Evolutionary conservation across 352 stramenopile species (phyloP).

Genomic region (Pythium volutum): DNA sequence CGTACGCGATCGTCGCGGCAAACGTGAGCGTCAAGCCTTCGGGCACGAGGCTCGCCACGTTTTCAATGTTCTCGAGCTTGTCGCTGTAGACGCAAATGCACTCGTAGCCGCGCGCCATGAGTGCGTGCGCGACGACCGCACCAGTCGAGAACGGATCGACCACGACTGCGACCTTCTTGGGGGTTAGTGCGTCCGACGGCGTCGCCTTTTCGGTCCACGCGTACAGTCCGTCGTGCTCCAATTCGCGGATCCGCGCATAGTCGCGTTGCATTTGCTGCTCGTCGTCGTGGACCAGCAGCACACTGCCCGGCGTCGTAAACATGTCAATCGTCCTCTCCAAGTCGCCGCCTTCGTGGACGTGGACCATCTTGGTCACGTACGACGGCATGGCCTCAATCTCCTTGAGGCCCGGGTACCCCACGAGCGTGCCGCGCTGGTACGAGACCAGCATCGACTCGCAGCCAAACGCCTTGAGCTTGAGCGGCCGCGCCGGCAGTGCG

Average conservation of each 20-base stretch:
- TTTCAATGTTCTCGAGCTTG: slow-evolving; percentile 79
- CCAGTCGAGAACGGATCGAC: slow-evolving; percentile 96
- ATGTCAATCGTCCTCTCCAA: slow-evolving; percentile 85
- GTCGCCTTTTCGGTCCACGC: slow-evolving; percentile 20
- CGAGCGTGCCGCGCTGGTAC: slow-evolving; percentile 82
- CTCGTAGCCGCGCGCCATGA: slow-evolving; percentile 87
- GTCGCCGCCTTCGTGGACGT: slow-evolving; percentile 56
- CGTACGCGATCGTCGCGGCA: slow-evolving; percentile 69
- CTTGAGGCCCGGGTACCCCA: slow-evolving; percentile 77
- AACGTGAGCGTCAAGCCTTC: slow-evolving; percentile 76
- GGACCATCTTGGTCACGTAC: slow-evolving; percentile 79
- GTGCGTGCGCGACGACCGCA: slow-evolving; percentile 91
- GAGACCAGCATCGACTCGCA: slow-evolving; percentile 92
- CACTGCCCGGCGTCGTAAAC: slow-evolving; percentile 85
- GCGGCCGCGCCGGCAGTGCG: slow-evolving; percentile 37
- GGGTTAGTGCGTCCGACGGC: slow-evolving; percentile 3
- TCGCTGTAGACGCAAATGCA: slow-evolving; percentile 88
- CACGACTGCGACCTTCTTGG: slow-evolving; percentile 85
- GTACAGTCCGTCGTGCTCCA: slow-evolving; percentile 77
- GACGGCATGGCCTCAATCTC: slow-evolving; percentile 86
- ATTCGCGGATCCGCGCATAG: slow-evolving; percentile 81
- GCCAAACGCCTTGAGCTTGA: slow-evolving; percentile 71
- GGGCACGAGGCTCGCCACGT: slow-evolving; percentile 71
- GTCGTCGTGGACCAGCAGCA: slow-evolving; percentile 82
- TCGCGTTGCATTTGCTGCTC: slow-evolving; percentile 71